Evolutionary conservation across 2,329 filamentous ascomycete species (phyloP), one percentile per base, ranked within the genome.

Genomic region (Byssothecium circinans): DNA sequence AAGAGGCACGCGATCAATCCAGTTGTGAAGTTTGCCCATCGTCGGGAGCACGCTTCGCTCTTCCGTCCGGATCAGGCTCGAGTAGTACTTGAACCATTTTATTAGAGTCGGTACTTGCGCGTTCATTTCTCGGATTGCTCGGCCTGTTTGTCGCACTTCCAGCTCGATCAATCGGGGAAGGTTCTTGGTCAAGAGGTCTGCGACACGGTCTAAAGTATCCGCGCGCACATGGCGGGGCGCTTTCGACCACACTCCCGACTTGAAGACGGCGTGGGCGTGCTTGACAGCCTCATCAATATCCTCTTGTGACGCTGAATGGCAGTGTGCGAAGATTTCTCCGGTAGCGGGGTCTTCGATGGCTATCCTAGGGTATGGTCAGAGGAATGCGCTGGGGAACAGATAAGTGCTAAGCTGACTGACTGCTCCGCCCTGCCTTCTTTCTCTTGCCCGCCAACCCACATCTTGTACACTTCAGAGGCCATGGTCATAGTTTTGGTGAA

Each of bases 21-120:
- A 74, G 41, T 75, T 74, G 51, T 74, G 71, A 22, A 75, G 54
- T 62, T 80, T 79, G 0, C 83, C 83, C 20, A 72, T 72, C 2
- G 86, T 88, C 0, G 86, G 86, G 1, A 88, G 75, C 0, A 89
- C 81, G 2, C 81, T 71, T 2, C 83, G 79, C 68, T 88, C 83
- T 60, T 87, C 83, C 1, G 81, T 84, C n/a, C 86, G 80, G 25
- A 87, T 76, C 1, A 88, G 63, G 0, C 84, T 77, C 1, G 85
- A 84, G 60, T 86, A 89, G 71, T 89, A 89, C 50, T 81, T 82
- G 69, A 89, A 83, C 86, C 86, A 89, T 35, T 82, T 81, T 1
- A 83, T 78, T 0, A 89, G 74, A 0, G 81, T 82, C 0, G 82
- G 81, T 4, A 86, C 80, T 63, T 89, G 86, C 1, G 85, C 84